Percentiles rank a stretch among this genome's conserved stretches.
phyloP scores from a whole-genome alignment of 768 basidiomycete species.

The Boletus edulis region DNA sequence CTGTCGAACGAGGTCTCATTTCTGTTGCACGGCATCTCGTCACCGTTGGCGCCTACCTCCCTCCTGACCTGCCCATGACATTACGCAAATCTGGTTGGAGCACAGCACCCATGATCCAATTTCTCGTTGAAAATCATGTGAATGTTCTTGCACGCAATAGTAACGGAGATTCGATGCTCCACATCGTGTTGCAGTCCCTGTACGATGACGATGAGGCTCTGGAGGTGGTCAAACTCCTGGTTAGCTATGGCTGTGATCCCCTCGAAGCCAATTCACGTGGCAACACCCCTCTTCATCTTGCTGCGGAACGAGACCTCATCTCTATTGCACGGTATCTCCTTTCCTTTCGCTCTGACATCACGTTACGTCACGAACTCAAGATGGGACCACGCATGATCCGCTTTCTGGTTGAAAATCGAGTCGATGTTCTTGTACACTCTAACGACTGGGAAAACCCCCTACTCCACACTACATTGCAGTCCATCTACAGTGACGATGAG shows the following conservation, averaged over 20 bases:
- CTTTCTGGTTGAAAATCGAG: neutral
- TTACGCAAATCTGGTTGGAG: neutral
- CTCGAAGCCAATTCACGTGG: neutral
- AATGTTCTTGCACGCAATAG: neutral
- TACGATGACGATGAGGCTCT: neutral
- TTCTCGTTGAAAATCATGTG: neutral
- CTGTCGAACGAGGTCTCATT: neutral
- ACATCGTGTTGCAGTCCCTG: neutral
- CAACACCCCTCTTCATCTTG: neutral
- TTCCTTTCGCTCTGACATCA: neutral
- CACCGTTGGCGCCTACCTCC: neutral
- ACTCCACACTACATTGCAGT: neutral
- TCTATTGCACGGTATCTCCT: neutral
- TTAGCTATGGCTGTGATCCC: neutral
- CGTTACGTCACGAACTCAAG: neutral
- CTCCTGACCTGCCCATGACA: neutral
- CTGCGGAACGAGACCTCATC: neutral
- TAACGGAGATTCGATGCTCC: neutral
- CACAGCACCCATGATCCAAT: neutral
- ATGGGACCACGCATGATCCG: neutral
- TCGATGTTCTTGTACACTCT: neutral
- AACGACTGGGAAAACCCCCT: neutral
- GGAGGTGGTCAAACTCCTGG: neutral
- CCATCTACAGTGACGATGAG: neutral
- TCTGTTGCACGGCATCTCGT: neutral